Evolutionary conservation across 768 basidiomycete species (phyloP), one percentile per base, ranked within the genome.

Genomic region (Termitomyces sp.): DNA sequence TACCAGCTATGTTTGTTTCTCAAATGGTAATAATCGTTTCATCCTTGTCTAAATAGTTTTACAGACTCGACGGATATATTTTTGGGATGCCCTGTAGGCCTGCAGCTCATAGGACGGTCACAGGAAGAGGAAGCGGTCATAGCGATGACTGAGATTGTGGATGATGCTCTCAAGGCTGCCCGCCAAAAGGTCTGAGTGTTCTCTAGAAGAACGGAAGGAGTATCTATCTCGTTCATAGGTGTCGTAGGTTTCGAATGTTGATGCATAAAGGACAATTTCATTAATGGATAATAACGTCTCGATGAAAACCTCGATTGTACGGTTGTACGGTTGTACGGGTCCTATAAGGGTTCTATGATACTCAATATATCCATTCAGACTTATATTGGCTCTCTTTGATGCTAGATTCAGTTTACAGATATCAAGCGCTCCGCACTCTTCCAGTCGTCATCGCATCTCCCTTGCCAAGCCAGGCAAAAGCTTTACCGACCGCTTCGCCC

Each of bases 41-140:
- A 10, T 55, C 14, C 26, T 35, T 56, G 7, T 31, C 42, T 37
- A 10, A 30, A 15, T n/a, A 28, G 5, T 7, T 41, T 53, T 3
- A 30, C 51, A 87, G 87, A 87, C 64, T 70, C 84, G 42, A 83
- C 86, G 0, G 74, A 80, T 35, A 64, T 76, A 12, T 58, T 86
- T 72, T 66, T 68, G 52, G 67, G 79, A 69, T 67, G 82, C 74
- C 87, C 89, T 5, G 75, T 89, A 1, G 76, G 78, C 11, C 64
- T 91, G 30, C 89, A 91, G 67, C 66, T 89, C 7, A 78, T 88
- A 30, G 86, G 87, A 2, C 74, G 81, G 44, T 81, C 82, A 1
- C 71, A 83, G 53, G 88, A 90, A 62, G 88, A 89, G 60, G 89
- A 90, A 66, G 87, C 82, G 0, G 82, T 88, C 0, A 76, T 89